A percentile compares a stretch with the other conserved stretches of the same genome.
Evolutionary conservation across 2,329 filamentous ascomycete species (phyloP).

Genomic region (Calonectria henricotiae): DNA sequence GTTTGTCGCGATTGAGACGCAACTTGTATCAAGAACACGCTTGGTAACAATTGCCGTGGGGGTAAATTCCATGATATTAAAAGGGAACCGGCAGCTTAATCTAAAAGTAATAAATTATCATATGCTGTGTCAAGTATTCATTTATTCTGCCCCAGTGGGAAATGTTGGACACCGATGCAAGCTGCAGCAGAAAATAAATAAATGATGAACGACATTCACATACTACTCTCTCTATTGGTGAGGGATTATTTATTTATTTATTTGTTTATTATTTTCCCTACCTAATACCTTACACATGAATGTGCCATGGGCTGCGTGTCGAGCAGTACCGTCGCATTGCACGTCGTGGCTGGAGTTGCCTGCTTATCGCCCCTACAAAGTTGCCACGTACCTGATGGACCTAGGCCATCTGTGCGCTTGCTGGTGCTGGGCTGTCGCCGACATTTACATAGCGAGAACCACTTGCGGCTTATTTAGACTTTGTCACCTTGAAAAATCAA

Average conservation of each 20-base stretch:
- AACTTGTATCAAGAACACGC: constrained; percentile 12
- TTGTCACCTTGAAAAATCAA: constrained; percentile 20
- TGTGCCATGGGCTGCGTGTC: not conserved
- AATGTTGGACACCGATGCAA: too few species aligned
- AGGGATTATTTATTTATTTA: too few species aligned
- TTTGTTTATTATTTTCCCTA: not conserved
- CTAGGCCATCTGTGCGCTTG: not conserved
- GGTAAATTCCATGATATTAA: not conserved
- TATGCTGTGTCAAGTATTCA: not conserved
- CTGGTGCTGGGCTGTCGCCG: constrained; percentile 5
- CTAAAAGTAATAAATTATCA: too few species aligned
- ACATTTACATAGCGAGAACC: not conserved
- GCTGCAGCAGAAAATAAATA: too few species aligned
- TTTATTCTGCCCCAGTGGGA: not conserved
- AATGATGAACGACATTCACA: too few species aligned
- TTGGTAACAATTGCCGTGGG: not conserved
- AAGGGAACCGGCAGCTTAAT: not conserved
- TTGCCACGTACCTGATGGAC: not conserved
- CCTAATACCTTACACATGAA: not conserved
- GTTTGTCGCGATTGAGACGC: constrained; percentile 10
- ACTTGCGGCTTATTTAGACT: constrained; percentile 23
- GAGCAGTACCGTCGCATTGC: constrained; percentile 19
- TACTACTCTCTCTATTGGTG: too few species aligned
- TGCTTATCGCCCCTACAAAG: not conserved
- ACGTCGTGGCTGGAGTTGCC: constrained; percentile 23